Evolutionary conservation across 1,284 basidiomycete species (phyloP).

Genomic region (Pisolithus thermaeus): DNA sequence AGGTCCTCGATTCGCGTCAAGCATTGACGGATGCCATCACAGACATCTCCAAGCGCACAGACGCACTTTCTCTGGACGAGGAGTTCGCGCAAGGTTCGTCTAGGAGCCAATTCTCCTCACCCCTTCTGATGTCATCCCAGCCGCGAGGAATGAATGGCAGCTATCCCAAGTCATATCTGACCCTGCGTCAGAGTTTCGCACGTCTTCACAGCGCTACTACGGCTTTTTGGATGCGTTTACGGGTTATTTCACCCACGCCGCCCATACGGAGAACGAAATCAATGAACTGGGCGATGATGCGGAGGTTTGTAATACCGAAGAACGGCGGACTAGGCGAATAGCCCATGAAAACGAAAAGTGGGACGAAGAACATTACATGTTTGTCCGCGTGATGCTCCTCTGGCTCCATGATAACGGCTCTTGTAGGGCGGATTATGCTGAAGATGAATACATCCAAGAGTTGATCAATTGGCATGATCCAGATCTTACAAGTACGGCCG

Average conservation of each 20-base stretch:
- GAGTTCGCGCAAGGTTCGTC: constrained; percentile 55
- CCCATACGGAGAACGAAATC: constrained; percentile 70
- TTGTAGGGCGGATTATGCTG: constrained; percentile 69
- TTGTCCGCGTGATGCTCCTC: constrained; percentile 17
- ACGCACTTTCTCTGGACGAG: constrained; percentile 45
- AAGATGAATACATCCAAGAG: constrained; percentile 67
- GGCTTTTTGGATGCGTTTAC: constrained; percentile 70
- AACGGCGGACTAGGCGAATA: constrained; percentile 46
- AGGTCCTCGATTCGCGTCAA: constrained; percentile 43
- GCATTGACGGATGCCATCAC: constrained; percentile 25
- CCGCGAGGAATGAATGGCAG: constrained; percentile 73
- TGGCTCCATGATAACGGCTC: neutral
- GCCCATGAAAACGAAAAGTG: constrained; percentile 67
- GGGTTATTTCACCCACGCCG: constrained; percentile 66
- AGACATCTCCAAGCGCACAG: constrained; percentile 36
- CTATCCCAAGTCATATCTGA: constrained; percentile 56
- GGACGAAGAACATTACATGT: constrained; percentile 81
- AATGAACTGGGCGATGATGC: constrained; percentile 69
- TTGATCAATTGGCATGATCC: constrained; percentile 61
- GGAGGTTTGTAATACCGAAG: constrained; percentile 41
- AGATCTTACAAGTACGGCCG: constrained; percentile 27
- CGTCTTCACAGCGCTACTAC: constrained; percentile 46
- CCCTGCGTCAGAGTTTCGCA: constrained; percentile 32
- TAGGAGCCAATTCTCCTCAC: neutral
- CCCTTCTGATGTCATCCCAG: constrained; percentile 31